Evolutionary conservation across 2,329 filamentous ascomycete genomes (phyloP).

Genomic region (Didymosphaeria variabile): DNA sequence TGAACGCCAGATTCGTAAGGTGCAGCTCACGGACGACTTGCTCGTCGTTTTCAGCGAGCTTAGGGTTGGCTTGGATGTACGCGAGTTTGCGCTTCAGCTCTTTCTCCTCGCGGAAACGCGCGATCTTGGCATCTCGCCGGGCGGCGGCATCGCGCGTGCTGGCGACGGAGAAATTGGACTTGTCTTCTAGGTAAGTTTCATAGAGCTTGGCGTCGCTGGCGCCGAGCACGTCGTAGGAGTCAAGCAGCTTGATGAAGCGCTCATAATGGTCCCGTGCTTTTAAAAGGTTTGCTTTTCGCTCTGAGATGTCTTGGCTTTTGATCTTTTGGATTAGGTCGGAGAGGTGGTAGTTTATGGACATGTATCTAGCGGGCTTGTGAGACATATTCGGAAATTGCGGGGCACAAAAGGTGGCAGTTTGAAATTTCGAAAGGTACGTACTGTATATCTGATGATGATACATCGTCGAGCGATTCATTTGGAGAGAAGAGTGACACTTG

Average conservation of each 20-base stretch:
- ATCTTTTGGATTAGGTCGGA: constrained; percentile 81
- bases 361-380: constrained; percentile 61
- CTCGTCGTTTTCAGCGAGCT: constrained; percentile 77
- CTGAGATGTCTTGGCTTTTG: constrained; percentile 62
- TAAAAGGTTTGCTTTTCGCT: constrained; percentile 67
- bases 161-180: constrained; percentile 76
- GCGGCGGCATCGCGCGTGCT: constrained; percentile 72
- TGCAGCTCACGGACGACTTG: constrained; percentile 82
- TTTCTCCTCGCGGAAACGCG: constrained; percentile 85
- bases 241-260: constrained; percentile 76
- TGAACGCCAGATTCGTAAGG: constrained; percentile 76
- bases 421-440: constrained; percentile 51
- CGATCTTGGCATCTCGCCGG: constrained; percentile 84
- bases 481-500: constrained; percentile 84
- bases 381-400: constrained; percentile 19
- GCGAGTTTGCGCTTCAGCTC: constrained; percentile 84
- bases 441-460: constrained; percentile 83
- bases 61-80: constrained; percentile 68
- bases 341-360: constrained; percentile 79
- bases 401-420: constrained; percentile 9
- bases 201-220: constrained; percentile 73
- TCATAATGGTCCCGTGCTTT: constrained; percentile 77
- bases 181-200: constrained; percentile 76
- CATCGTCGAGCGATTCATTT: constrained; percentile 89
- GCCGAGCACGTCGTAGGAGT: constrained; percentile 79